Percentiles rank a stretch among this genome's conserved stretches.
phyloP scores from a whole-genome alignment of 164 flowering plant species.

The Cinnamomum micranthum region DNA sequence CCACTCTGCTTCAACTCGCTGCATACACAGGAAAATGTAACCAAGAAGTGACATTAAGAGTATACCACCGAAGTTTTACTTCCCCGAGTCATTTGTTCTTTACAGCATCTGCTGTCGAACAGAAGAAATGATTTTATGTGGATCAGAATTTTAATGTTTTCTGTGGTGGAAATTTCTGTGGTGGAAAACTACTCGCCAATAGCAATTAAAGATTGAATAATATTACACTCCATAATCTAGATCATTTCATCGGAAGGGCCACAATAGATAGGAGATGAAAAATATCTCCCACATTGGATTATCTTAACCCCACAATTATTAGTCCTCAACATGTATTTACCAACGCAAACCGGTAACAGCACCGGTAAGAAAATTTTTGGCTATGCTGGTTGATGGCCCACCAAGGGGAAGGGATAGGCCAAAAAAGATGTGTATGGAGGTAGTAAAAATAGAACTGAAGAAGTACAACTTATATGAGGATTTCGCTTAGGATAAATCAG shows the following conservation, averaged over 20 bases:
- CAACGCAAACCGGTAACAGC: neutral
- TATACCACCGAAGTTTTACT: neutral
- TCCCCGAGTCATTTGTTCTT: neutral
- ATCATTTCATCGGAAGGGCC: neutral
- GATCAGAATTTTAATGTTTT: neutral
- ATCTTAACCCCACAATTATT: neutral
- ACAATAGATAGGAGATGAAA: neutral
- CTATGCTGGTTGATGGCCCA: neutral
- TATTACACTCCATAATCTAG: too few species aligned
- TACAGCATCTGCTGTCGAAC: neutral
- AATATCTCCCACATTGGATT: neutral
- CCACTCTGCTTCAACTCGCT: conserved; percentile 1
- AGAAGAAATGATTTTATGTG: neutral
- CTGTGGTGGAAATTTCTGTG: neutral
- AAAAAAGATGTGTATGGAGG: neutral
- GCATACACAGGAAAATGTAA: neutral
- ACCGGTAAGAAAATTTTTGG: too few species aligned
- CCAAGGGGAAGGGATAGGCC: neutral
- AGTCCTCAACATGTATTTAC: neutral
- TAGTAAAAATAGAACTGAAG: neutral
- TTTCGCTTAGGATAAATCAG: neutral
- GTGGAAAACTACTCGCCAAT: neutral
- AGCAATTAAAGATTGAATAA: neutral
- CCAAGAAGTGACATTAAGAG: neutral
- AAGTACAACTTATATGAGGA: neutral